A percentile compares a stretch with the other conserved stretches of the same genome.
phyloP scores from a whole-genome alignment of 805 yeast genomes.

The Ogataea philodendri region DNA sequence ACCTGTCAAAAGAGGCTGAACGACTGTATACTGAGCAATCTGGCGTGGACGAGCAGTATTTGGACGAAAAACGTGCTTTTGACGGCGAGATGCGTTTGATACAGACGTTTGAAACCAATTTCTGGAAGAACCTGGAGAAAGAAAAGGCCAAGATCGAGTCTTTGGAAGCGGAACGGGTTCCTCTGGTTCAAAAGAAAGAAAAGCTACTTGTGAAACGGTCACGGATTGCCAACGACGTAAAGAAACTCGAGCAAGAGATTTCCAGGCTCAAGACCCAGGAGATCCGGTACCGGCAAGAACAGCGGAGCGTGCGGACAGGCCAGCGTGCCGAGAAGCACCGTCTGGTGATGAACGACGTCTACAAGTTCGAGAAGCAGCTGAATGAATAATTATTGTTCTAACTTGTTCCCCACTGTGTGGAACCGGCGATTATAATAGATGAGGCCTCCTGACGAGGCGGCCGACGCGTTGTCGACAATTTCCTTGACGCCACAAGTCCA shows the following conservation, averaged over 20 bases:
- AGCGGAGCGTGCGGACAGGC: slow-evolving; percentile 23
- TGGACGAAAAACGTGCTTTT: slow-evolving; percentile 38
- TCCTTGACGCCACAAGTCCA: slow-evolving; percentile 82
- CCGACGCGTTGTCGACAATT: slow-evolving; percentile 38
- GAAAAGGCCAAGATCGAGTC: slow-evolving; percentile 24
- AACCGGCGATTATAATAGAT: slow-evolving; percentile 63
- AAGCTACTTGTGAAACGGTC: slow-evolving; percentile 31
- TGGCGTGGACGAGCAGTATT: slow-evolving; percentile 39
- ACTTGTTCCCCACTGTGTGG: slow-evolving; percentile 39
- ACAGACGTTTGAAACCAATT: slow-evolving; percentile 32
- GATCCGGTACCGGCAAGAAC: slow-evolving; percentile 22
- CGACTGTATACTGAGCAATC: slow-evolving; percentile 36
- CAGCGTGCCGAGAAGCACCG: slow-evolving; percentile 28
- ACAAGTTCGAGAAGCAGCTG: slow-evolving; percentile 26
- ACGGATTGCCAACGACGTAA: slow-evolving; percentile 30
- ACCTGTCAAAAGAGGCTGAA: slow-evolving; percentile 36
- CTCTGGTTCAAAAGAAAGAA: slow-evolving; percentile 34
- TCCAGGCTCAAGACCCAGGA: slow-evolving; percentile 27
- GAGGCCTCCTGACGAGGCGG: slow-evolving; percentile 54
- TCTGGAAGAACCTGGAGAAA: slow-evolving; percentile 26
- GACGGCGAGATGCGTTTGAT: slow-evolving; percentile 36
- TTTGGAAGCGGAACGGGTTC: slow-evolving; percentile 31
- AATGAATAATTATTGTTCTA: slow-evolving; percentile 20
- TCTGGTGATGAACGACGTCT: slow-evolving; percentile 24
- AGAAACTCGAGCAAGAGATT: slow-evolving; percentile 25